Evolutionary conservation across 2,329 filamentous ascomycete species (phyloP).

Genomic region (Zymoseptoria tritici): DNA sequence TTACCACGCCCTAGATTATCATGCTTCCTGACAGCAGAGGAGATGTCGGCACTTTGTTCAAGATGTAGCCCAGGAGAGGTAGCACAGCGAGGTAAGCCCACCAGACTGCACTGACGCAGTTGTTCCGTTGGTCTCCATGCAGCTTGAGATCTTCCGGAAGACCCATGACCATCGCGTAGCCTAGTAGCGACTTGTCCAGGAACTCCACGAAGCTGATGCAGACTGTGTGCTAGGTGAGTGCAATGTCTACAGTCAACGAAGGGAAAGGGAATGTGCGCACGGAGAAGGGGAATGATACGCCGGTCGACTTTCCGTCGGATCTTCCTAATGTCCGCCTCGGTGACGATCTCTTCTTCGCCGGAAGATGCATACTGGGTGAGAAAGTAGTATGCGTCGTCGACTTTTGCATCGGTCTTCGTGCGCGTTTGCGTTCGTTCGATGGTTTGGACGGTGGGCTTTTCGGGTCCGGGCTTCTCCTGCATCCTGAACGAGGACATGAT

Average conservation of each 20-base stretch:
- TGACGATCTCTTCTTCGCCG: background rate
- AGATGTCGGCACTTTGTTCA: conserved; percentile 52
- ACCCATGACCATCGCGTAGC: conserved; percentile 2
- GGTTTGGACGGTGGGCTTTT: background rate
- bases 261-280: background rate
- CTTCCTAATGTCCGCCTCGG: background rate
- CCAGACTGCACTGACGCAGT: background rate
- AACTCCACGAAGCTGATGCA: background rate
- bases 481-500: background rate
- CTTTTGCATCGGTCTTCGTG: background rate
- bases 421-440: background rate
- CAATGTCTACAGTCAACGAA: background rate
- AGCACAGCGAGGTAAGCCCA: background rate
- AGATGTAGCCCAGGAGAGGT: conserved; percentile 28
- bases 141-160: conserved; percentile 1
- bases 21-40: conserved; percentile 57
- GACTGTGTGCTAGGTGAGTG: background rate
- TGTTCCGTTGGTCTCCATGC: background rate
- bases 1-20: conserved; percentile 52
- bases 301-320: background rate
- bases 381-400: background rate
- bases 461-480: background rate
- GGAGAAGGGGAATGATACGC: background rate
- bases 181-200: background rate
- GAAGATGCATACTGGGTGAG: background rate